These are phyloP conservation scores for Ganoderma multipileum DNA, from an alignment of 1,284 basidiomycete species.

Conservation along the genomic window DNA sequence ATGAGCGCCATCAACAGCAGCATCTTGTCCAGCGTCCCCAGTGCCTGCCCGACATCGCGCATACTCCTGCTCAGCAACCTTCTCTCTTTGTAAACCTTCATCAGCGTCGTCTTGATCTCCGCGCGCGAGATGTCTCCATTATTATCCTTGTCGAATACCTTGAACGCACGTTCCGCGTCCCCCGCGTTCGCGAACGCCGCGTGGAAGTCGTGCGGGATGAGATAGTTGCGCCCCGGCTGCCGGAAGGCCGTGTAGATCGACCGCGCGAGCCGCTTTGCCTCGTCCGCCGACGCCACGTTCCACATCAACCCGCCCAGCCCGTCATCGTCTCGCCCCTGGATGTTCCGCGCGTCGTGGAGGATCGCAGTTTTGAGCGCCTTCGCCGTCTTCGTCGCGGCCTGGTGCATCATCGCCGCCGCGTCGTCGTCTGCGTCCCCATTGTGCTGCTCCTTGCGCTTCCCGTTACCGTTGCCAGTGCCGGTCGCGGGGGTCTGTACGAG, in stretches of 20 bases:
- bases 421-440: conserved; percentile 35
- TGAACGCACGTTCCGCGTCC: conserved; percentile 72
- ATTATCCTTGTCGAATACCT: conserved; percentile 77
- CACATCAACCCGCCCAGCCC: conserved; percentile 51
- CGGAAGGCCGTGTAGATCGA: conserved; percentile 72
- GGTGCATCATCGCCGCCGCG: conserved; percentile 29
- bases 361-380: conserved; percentile 71
- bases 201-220: conserved; percentile 73
- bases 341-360: conserved; percentile 76
- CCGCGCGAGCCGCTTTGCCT: conserved; percentile 79
- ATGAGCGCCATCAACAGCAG: conserved; percentile 67
- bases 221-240: conserved; percentile 60
- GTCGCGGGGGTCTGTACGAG: conserved; percentile 31
- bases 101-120: conserved; percentile 76
- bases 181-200: conserved; percentile 67
- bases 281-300: conserved; percentile 61
- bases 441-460: conserved; percentile 14
- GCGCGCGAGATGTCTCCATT: conserved; percentile 82
- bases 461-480: conserved; percentile 9
- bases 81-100: conserved; percentile 81
- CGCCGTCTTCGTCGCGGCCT: conserved; percentile 59
- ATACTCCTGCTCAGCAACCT: conserved; percentile 74
- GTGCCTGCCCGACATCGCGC: conserved; percentile 72
- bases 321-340: conserved; percentile 55
- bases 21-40: conserved; percentile 67